Percentiles rank a stretch among this genome's conserved stretches.
phyloP scores from a whole-genome alignment of 257 asterid species.

The Coffea canephora region DNA sequence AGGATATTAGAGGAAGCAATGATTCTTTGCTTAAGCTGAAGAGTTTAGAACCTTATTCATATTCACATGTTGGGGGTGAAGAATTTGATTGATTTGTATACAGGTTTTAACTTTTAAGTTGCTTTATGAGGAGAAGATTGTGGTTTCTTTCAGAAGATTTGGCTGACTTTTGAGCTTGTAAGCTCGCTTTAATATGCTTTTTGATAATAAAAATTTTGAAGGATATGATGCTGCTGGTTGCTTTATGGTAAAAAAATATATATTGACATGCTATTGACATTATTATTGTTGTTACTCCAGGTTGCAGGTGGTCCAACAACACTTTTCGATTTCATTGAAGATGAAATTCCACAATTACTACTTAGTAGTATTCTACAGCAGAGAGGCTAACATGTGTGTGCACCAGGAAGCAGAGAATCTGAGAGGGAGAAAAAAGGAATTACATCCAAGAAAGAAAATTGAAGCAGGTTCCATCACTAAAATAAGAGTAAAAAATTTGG shows the following conservation, averaged over 20 bases:
- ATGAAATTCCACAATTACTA: not conserved
- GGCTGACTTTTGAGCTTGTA: conserved; percentile 36
- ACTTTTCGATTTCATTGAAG: not conserved
- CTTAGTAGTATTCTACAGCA: not conserved
- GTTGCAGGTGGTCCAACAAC: not conserved
- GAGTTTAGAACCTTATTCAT: conserved; percentile 15
- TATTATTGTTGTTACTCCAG: not conserved
- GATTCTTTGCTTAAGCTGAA: conserved; percentile 70
- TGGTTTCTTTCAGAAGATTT: conserved; percentile 38
- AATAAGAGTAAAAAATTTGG: too few species aligned
- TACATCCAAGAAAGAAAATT: too few species aligned
- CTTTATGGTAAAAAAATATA: not conserved
- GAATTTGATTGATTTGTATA: conserved; percentile 47
- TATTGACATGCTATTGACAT: not conserved
- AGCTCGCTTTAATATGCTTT: conserved; percentile 40
- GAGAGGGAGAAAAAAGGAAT: too few species aligned
- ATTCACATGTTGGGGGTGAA: conserved; percentile 26
- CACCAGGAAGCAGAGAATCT: too few species aligned
- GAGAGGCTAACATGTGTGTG: not conserved
- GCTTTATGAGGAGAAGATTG: conserved; percentile 23
- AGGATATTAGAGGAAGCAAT: conserved; percentile 10
- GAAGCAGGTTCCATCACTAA: too few species aligned
- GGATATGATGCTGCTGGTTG: conserved; percentile 6
- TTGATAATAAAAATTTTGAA: not conserved
- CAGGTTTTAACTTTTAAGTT: conserved; percentile 8